A percentile compares a stretch with the other conserved stretches of the same genome.
Conservation (phyloP, 306 rosid genomes). For the Dalbergia cochinchinensis region DNA sequence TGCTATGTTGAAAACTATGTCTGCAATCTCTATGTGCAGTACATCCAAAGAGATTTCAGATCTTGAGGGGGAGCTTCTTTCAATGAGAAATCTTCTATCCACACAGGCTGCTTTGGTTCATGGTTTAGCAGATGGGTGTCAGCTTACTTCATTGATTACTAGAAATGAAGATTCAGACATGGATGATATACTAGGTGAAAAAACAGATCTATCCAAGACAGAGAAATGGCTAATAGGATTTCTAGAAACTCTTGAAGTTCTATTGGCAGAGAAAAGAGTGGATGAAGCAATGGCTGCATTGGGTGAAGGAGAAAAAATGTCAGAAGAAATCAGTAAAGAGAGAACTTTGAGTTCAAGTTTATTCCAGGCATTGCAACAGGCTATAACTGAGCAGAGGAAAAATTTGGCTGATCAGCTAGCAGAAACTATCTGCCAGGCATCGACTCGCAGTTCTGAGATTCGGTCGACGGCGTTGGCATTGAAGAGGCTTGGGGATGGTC, state of each 20-base stretch:
- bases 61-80: slow-evolving; percentile 90
- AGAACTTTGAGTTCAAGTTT: slow-evolving; percentile 54
- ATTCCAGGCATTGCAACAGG: slow-evolving; percentile 51
- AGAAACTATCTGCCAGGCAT: slow-evolving; percentile 72
- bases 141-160: slow-evolving; percentile 55
- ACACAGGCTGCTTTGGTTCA: slow-evolving; percentile 84
- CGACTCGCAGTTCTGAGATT: slow-evolving; percentile 67
- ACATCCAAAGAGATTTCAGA: slow-evolving; percentile 89
- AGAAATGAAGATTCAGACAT: slow-evolving; percentile 58
- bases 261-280: slow-evolving; percentile 84
- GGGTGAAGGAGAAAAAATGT: slow-evolving; percentile 66
- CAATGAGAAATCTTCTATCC: slow-evolving; percentile 87
- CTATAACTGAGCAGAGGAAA: slow-evolving; percentile 67
- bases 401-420: slow-evolving; percentile 79
- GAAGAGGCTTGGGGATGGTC: slow-evolving; percentile 85
- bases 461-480: slow-evolving; percentile 69
- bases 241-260: slow-evolving; percentile 77
- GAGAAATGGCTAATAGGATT: slow-evolving; percentile 76
- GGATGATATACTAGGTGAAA: slow-evolving; percentile 53
- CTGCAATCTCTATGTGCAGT: slow-evolving; percentile 53
- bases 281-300: slow-evolving; percentile 78
- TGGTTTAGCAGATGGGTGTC: slow-evolving; percentile 78
- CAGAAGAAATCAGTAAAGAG: slow-evolving; percentile 51
- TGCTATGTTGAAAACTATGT: slow-evolving; percentile 19
- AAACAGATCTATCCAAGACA: slow-evolving; percentile 57